These are phyloP conservation scores for Diaporthe eres DNA, from an alignment of 2,329 filamentous ascomycete species.

Conservation along the genomic window DNA sequence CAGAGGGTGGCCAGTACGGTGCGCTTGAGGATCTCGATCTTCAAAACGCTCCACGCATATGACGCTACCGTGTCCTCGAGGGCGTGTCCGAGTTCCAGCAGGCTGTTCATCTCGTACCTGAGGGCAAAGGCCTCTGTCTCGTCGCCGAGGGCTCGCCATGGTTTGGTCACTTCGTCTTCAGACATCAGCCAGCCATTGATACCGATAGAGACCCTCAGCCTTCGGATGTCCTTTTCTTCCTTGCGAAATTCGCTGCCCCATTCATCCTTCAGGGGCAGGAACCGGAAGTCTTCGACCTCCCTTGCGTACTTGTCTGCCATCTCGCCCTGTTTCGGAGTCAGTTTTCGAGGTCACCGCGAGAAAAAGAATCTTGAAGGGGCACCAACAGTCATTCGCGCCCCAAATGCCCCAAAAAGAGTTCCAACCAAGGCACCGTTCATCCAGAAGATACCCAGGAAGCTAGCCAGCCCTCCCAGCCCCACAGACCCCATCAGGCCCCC, in stretches of 20 bases:
- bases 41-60: conserved; percentile 81
- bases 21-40: conserved; percentile 80
- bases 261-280: conserved; percentile 77
- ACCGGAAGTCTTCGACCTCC: conserved; percentile 86
- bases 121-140: conserved; percentile 87
- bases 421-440: conserved; percentile 90
- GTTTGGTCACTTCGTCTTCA: conserved; percentile 81
- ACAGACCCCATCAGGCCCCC: conserved; percentile 88
- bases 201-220: conserved; percentile 85
- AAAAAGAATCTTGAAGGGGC: too few relatives aligned
- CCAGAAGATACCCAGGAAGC: conserved; percentile 87
- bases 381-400: conserved; percentile 77
- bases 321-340: conserved; percentile 65
- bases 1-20: conserved; percentile 78
- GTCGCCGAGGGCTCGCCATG: conserved; percentile 82
- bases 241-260: conserved; percentile 53
- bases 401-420: conserved; percentile 89
- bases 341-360: background rate
- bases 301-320: conserved; percentile 91
- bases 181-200: conserved; percentile 88
- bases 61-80: conserved; percentile 80
- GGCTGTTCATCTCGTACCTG: conserved; percentile 83
- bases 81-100: conserved; percentile 82
- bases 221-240: conserved; percentile 55
- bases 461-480: conserved; percentile 87